phyloP scores from a whole-genome alignment of 169 alveolate genomes.

The Plasmodium chabaudi region DNA sequence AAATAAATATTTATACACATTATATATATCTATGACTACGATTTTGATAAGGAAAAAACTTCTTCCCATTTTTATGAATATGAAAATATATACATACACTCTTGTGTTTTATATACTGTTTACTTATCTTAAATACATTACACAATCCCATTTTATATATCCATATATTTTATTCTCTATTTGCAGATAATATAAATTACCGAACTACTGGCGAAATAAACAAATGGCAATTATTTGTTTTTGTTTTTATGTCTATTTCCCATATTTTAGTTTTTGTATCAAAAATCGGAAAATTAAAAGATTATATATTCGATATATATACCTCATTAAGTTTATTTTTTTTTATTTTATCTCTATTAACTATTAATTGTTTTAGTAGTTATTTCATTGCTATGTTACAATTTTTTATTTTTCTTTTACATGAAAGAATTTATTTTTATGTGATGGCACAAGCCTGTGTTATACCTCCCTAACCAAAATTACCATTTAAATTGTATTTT shows the following conservation, averaged over 20 bases:
- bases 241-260: constrained; percentile 31
- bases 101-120: not conserved
- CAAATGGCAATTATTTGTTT: constrained; percentile 19
- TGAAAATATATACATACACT: not conserved
- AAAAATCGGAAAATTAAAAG: constrained; percentile 34
- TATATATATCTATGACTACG: not conserved
- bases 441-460: constrained; percentile 72
- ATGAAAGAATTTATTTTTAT: constrained; percentile 63
- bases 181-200: constrained; percentile 48
- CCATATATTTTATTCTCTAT: not conserved
- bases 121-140: too few species aligned
- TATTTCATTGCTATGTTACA: constrained; percentile 46
- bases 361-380: constrained; percentile 76
- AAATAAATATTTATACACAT: not conserved
- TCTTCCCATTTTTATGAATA: not conserved
- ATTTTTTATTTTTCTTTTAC: constrained; percentile 66
- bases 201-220: constrained; percentile 66
- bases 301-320: constrained; percentile 55
- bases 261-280: constrained; percentile 39
- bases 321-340: constrained; percentile 73
- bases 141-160: too few species aligned
- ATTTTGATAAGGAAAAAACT: not conserved
- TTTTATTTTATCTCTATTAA: constrained; percentile 58
- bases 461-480: constrained; percentile 30
- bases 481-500: not conserved